A percentile compares a stretch with the other conserved stretches of the same genome.
Evolutionary conservation across 768 basidiomycete genomes (phyloP).

Genomic region (Hygrocybe punicea): DNA sequence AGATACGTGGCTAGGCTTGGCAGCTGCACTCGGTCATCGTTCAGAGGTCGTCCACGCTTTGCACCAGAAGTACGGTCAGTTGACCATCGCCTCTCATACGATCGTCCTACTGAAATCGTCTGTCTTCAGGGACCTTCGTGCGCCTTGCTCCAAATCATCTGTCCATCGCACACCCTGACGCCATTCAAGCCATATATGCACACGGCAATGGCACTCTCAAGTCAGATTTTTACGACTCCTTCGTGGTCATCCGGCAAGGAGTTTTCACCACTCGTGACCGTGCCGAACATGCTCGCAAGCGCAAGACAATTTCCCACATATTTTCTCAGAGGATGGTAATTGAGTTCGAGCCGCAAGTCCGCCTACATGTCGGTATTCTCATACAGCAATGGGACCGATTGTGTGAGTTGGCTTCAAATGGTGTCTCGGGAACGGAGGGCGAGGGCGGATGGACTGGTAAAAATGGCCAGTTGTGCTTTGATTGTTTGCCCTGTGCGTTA

Average conservation of each 20-base stretch:
- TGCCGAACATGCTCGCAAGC: constrained; percentile 77
- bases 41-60: constrained; percentile 70
- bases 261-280: constrained; percentile 80
- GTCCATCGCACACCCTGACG: constrained; percentile 74
- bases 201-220: constrained; percentile 81
- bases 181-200: constrained; percentile 70
- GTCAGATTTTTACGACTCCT: constrained; percentile 73
- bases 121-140: constrained; percentile 54
- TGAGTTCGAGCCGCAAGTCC: constrained; percentile 81
- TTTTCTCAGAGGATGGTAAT: constrained; percentile 82
- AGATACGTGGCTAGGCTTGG: constrained; percentile 68
- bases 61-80: constrained; percentile 68
- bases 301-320: constrained; percentile 86
- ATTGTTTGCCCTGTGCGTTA: constrained; percentile 65
- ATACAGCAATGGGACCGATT: constrained; percentile 75
- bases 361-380: constrained; percentile 54
- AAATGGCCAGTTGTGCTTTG: constrained; percentile 65
- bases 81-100: neutral
- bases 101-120: neutral
- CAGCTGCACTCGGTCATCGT: constrained; percentile 65
- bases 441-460: constrained; percentile 60
- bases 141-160: constrained; percentile 76
- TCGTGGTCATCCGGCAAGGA: constrained; percentile 69
- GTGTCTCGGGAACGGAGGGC: constrained; percentile 55
- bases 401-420: constrained; percentile 52